Percentiles rank a stretch among this genome's conserved stretches.
Conservation (phyloP, 2,329 filamentous ascomycete genomes). For the Byssoonygena ceratinophila region DNA sequence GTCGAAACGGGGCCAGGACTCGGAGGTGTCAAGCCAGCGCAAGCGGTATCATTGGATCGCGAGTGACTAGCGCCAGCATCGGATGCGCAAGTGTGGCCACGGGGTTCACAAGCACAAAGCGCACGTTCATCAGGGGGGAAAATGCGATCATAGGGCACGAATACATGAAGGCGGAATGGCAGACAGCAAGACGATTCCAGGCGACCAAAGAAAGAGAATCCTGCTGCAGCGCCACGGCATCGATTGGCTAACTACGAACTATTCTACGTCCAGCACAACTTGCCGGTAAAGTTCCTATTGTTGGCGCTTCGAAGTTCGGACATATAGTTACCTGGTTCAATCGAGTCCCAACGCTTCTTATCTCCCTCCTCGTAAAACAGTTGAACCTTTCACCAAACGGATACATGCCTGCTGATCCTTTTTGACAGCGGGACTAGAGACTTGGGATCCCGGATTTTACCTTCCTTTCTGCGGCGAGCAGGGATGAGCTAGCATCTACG, state of each 20-base stretch:
- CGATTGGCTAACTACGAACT: too few relatives aligned
- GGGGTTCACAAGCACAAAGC: not conserved
- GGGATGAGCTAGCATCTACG: not conserved
- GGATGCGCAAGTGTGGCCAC: conserved; percentile 5
- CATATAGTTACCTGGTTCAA: not conserved
- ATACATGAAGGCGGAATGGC: not conserved
- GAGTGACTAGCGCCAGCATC: conserved; percentile 12
- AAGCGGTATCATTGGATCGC: conserved; percentile 9
- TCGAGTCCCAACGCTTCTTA: not conserved
- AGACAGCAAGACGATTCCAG: not conserved
- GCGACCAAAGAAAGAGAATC: not conserved
- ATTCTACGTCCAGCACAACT: too few relatives aligned
- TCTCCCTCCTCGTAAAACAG: too few relatives aligned
- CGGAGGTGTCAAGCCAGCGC: conserved; percentile 9
- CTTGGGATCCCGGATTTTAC: not conserved
- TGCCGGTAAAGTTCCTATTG: too few relatives aligned
- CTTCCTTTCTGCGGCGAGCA: not conserved
- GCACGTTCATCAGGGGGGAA: conserved; percentile 10
- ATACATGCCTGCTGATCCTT: not conserved
- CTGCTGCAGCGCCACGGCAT: too few relatives aligned
- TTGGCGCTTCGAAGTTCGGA: too few relatives aligned
- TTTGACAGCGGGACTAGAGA: not conserved
- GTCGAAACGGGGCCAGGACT: conserved; percentile 8
- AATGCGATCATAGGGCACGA: not conserved
- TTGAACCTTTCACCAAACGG: too few relatives aligned